Evolutionary conservation across 2,329 filamentous ascomycete genomes (phyloP).

Genomic region (Botrytis paeoniae): DNA sequence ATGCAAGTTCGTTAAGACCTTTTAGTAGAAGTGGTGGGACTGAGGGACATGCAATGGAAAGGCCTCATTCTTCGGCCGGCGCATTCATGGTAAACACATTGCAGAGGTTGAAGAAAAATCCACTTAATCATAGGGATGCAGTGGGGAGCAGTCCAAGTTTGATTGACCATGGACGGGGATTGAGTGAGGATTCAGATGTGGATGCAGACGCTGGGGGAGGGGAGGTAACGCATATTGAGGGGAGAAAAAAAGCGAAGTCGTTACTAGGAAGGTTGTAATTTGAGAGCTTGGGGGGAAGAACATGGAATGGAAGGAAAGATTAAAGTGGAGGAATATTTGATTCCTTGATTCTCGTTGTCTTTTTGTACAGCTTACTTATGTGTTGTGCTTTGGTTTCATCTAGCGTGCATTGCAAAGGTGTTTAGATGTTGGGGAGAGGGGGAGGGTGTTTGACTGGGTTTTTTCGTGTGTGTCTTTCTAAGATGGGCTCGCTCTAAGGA

Average conservation of each 20-base stretch:
- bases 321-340: not conserved
- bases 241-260: not conserved
- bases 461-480: not conserved
- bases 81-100: not conserved
- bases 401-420: conserved; percentile 7
- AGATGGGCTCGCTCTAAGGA: not conserved
- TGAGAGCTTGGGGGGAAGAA: not conserved
- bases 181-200: not conserved
- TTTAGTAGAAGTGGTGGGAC: conserved; percentile 22
- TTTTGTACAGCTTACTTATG: not conserved
- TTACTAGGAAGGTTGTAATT: conserved; percentile 1
- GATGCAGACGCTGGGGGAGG: not conserved
- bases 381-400: not conserved
- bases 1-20: conserved; percentile 4
- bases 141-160: not conserved
- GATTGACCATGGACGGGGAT: not conserved
- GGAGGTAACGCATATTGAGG: not conserved
- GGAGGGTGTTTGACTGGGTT: not conserved
- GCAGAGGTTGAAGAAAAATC: not conserved
- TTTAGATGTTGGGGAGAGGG: not conserved
- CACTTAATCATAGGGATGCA: not conserved
- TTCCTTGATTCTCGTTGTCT: not conserved
- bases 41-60: conserved; percentile 9
- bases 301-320: not conserved
- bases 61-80: conserved; percentile 1